Evolutionary conservation across 2,329 filamentous ascomycete genomes (phyloP).

Genomic region (Trichoderma sp.): DNA sequence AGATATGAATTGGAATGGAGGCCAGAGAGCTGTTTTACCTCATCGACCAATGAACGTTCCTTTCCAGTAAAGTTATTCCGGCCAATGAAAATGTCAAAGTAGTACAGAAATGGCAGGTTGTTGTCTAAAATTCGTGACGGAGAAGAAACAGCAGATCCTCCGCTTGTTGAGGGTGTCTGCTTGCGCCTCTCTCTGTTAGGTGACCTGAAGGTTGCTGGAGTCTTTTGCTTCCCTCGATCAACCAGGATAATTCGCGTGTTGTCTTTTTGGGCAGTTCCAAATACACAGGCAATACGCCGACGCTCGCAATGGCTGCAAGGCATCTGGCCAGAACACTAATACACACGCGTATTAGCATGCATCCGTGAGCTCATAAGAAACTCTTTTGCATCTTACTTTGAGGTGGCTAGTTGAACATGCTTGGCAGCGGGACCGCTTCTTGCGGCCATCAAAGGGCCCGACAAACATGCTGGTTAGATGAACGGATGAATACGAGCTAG

Average conservation of each 20-base stretch:
- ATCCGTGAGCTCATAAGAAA: not conserved
- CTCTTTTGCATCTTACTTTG: slow-evolving; percentile 28
- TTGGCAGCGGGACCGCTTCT: slow-evolving; percentile 33
- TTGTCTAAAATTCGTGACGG: slow-evolving; percentile 22
- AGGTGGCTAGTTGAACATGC: slow-evolving; percentile 34
- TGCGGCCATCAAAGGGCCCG: slow-evolving; percentile 36
- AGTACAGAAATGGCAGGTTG: slow-evolving; percentile 27
- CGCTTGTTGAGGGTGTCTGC: not conserved
- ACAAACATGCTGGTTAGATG: slow-evolving; percentile 27
- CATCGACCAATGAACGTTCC: slow-evolving; percentile 17
- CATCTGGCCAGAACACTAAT: slow-evolving; percentile 34
- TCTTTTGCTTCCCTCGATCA: slow-evolving; percentile 23
- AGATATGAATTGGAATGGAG: slow-evolving; percentile 24
- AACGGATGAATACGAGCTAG: not conserved
- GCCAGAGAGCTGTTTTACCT: slow-evolving; percentile 26
- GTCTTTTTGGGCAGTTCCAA: not conserved
- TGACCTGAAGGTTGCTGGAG: not conserved
- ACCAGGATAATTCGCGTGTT: slow-evolving; percentile 25
- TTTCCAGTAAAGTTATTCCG: slow-evolving; percentile 31
- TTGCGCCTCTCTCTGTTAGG: not conserved
- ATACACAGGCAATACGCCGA: slow-evolving; percentile 27
- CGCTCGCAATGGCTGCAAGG: slow-evolving; percentile 34
- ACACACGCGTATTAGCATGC: not conserved
- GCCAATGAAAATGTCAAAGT: slow-evolving; percentile 32
- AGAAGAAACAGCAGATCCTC: not conserved